Evolutionary conservation across 805 yeast species (phyloP).

Genomic region (Candida gorgasii): DNA sequence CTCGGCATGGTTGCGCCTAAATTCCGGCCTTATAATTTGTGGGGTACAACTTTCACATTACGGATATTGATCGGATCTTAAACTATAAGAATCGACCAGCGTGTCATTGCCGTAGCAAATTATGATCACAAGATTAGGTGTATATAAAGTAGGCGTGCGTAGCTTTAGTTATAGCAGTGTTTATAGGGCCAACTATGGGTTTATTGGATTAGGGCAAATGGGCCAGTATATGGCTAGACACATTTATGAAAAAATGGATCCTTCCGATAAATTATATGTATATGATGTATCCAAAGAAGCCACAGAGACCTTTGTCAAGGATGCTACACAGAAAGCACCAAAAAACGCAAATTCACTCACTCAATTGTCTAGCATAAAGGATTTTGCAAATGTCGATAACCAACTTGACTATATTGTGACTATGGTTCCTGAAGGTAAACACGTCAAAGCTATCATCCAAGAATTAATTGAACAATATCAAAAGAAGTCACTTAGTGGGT

Average conservation of each 20-base stretch:
- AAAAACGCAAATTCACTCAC: slow-evolving; percentile 16
- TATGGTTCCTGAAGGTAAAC: slow-evolving; percentile 57
- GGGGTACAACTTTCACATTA: slow-evolving; percentile 2
- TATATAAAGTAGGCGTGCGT: slow-evolving; percentile 1
- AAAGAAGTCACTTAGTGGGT: slow-evolving; percentile 10
- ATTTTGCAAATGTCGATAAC: slow-evolving; percentile 31
- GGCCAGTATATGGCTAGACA: slow-evolving; percentile 58
- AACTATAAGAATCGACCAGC: background rate
- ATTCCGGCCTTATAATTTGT: background rate
- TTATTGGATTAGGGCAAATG: slow-evolving; percentile 60
- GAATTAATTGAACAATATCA: slow-evolving; percentile 38
- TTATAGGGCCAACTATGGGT: slow-evolving; percentile 39
- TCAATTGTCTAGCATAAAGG: slow-evolving; percentile 21
- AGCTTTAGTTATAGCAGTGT: slow-evolving; percentile 1
- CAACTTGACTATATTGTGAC: slow-evolving; percentile 46
- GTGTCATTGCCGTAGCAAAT: background rate
- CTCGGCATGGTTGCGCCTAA: too few relatives aligned
- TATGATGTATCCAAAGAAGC: slow-evolving; percentile 41
- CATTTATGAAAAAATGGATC: slow-evolving; percentile 38
- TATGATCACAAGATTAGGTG: background rate
- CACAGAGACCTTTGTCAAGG: slow-evolving; percentile 23
- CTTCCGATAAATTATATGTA: slow-evolving; percentile 42
- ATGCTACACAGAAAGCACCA: slow-evolving; percentile 25
- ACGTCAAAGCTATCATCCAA: slow-evolving; percentile 42
- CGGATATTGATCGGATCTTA: slow-evolving; percentile 4